Evolutionary conservation across 768 basidiomycete genomes (phyloP), one percentile per base, ranked within the genome.

Genomic region (Cyclocybe cylindracea): DNA sequence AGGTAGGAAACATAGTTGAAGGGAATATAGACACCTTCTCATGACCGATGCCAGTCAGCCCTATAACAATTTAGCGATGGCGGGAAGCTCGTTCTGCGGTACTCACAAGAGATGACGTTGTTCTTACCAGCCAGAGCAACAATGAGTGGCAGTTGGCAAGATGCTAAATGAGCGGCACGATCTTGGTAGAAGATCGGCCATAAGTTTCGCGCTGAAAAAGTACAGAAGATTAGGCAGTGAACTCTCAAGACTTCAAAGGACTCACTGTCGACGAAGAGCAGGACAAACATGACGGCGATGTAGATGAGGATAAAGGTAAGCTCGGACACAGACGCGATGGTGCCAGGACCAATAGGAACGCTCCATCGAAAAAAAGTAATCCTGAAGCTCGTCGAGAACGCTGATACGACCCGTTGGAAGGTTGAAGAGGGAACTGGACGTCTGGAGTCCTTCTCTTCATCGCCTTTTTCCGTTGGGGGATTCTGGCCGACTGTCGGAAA

Each of bases 121-220:
- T 84, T 84, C 67, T 84, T 84, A 11, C 78, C 78, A 1, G 79
- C 80, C 7, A 84, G 65, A 5, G 77, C 78, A 9, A 82, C 76
- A 40, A 84, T 72, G 47, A 82, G 67, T 6, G 80, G 77, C 1
- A 82, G 67, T 57, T 83, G 78, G 46, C 68, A 71, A 29, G 76
- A 72, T 2, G 75, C 76, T 19, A 78, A 56, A 53, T 74, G 73
- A 1, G 75, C 78, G 8, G 76, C 67, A 33, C 70, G 62, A 41
- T 69, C 66, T 59, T 72, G 64, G 47, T 68, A 70, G 47, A 70
- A 67, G 60, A 60, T 64, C 37, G 64, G 66, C 56, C 60, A 64
- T 48, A 69, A 63, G 53, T 66, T 61, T 14, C 62, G 64, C 44
- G 70, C 70, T 72, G 64, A 60, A 63, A 46, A 57, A 59, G 16